Evolutionary conservation across 1,139 yeast species (phyloP).

Genomic region (Candida sp.): DNA sequence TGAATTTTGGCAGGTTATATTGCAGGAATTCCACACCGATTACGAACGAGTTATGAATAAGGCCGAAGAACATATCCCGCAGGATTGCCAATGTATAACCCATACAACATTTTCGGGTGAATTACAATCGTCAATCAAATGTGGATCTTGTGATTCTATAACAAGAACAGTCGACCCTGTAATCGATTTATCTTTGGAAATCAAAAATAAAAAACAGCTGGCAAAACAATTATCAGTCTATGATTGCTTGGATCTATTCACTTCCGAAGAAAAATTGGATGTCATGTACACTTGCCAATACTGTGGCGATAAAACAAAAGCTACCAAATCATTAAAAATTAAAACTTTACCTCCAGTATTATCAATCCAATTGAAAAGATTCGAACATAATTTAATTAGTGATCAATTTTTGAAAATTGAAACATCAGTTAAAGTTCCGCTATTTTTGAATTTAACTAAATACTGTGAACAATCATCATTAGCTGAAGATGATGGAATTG

Average conservation of each 20-base stretch:
- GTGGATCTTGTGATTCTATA: conserved; percentile 62
- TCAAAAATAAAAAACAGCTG: conserved; percentile 30
- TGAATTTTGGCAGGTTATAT: conserved; percentile 89
- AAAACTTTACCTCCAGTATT: conserved; percentile 72
- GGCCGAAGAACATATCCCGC: conserved; percentile 7
- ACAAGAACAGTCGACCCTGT: conserved; percentile 83
- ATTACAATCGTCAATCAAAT: conserved; percentile 85
- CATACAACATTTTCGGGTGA: conserved; percentile 95
- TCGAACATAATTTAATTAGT: conserved; percentile 62
- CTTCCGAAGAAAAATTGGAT: conserved; percentile 74
- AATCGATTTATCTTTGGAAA: conserved; percentile 83
- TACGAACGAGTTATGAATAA: conserved; percentile 22
- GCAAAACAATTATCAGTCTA: conserved; percentile 33
- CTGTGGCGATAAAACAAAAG: conserved; percentile 62
- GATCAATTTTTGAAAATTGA: conserved; percentile 73
- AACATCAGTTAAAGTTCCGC: conserved; percentile 67
- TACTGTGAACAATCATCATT: conserved; percentile 43
- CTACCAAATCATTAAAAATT: conserved; percentile 67
- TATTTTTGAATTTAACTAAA: conserved; percentile 64
- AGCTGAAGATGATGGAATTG: conserved; percentile 12
- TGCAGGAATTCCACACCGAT: conserved; percentile 78
- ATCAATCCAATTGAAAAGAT: conserved; percentile 82
- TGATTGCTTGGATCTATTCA: conserved; percentile 74
- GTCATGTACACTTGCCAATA: conserved; percentile 64
- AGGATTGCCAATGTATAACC: conserved; percentile 68